Evolutionary conservation across 163 green algal species (phyloP).

Genomic region (Chlamydomonas reinhardtii): DNA sequence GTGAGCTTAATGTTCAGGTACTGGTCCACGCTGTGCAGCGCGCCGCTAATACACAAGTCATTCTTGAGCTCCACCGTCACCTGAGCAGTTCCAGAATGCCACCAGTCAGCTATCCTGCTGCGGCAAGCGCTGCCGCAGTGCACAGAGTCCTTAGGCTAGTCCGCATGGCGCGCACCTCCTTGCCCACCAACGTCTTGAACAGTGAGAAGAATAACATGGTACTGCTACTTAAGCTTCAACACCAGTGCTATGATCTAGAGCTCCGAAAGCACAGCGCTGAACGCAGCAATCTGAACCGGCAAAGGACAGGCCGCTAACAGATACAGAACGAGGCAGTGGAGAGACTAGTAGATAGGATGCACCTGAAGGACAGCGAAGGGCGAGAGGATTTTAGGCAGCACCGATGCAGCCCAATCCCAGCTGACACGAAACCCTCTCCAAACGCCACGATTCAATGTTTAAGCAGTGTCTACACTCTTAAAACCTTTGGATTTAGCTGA

Average conservation of each 20-base stretch:
- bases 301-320: no score
- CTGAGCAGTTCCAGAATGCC: constrained; percentile 61
- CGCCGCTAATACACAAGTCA: constrained; percentile 95
- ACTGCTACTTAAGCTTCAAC: not conserved
- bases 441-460: no score
- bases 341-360: no score
- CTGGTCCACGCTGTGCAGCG: constrained; percentile 98
- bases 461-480: no score
- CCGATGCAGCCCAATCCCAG: no score
- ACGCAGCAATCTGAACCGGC: no score
- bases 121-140: not conserved
- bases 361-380: no score
- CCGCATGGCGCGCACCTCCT: constrained; percentile 78
- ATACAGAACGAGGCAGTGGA: no score
- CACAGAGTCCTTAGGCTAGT: not conserved
- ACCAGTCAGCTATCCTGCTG: not conserved
- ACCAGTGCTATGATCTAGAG: no score
- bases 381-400: no score
- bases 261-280: no score
- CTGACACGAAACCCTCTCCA: not conserved
- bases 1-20: constrained; percentile 99
- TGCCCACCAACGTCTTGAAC: constrained; percentile 97
- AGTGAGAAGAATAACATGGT: constrained; percentile 96
- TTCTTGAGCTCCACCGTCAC: constrained; percentile 99
- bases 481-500: not conserved